phyloP scores from a whole-genome alignment of 2,329 filamentous ascomycete species.

The Pseudogymnoascus sp. region DNA sequence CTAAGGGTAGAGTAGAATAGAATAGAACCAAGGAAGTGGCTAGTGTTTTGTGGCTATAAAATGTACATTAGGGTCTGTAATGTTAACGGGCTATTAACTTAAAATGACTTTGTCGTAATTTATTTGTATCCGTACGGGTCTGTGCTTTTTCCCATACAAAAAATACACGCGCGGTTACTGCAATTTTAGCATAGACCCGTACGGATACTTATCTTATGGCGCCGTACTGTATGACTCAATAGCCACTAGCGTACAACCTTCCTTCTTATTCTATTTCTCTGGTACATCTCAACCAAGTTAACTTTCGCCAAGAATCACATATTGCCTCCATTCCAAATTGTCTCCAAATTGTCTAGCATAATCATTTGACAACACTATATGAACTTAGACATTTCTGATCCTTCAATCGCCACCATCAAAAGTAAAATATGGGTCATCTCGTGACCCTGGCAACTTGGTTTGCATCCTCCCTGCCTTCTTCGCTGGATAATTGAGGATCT shows the following conservation, averaged over 20 bases:
- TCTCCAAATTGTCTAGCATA: neutral
- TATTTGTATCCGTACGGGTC: neutral
- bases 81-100: slow-evolving; percentile 8
- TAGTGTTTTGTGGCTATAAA: slow-evolving; percentile 7
- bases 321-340: neutral
- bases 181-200: too few relatives aligned
- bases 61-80: slow-evolving; percentile 6
- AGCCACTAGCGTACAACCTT: neutral
- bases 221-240: neutral
- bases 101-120: neutral
- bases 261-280: neutral
- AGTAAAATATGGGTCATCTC: slow-evolving; percentile 29
- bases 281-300: neutral
- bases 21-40: slow-evolving; percentile 4
- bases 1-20: slow-evolving; percentile 59
- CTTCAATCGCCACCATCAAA: neutral
- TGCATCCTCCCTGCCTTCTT: neutral
- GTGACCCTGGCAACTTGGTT: slow-evolving; percentile 33
- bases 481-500: neutral
- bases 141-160: too few relatives aligned
- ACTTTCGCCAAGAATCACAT: neutral
- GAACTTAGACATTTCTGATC: neutral
- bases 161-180: too few relatives aligned
- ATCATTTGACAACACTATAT: too few relatives aligned
- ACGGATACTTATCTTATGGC: too few relatives aligned